These are phyloP conservation scores for Populus hybrid DNA, from an alignment of 441 rosid species.

Conservation along the genomic window DNA sequence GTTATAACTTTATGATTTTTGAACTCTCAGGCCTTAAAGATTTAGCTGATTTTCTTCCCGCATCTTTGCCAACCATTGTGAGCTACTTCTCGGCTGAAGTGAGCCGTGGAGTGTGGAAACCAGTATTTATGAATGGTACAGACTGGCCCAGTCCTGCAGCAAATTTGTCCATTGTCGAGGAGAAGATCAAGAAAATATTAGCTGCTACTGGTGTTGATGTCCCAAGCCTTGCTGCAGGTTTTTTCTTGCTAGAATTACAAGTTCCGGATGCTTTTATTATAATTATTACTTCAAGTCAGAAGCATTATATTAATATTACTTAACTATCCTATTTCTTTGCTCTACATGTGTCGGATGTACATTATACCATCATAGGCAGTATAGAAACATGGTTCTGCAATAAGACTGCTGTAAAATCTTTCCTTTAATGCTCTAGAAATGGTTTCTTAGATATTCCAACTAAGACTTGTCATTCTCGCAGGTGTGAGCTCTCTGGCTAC, in stretches of 20 bases:
- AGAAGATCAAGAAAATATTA: slow-evolving; percentile 82
- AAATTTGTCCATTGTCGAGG: slow-evolving; percentile 80
- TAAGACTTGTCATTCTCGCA: slow-evolving; percentile 34
- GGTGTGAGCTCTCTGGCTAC: slow-evolving; percentile 88
- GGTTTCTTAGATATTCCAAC: slow-evolving; percentile 10
- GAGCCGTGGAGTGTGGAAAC: slow-evolving; percentile 97
- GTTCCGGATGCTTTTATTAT: neutral
- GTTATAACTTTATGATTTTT: slow-evolving; percentile 16
- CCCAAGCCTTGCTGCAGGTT: slow-evolving; percentile 86
- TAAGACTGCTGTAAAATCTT: neutral
- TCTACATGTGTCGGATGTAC: neutral
- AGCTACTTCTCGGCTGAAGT: slow-evolving; percentile 98
- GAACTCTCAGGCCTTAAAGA: slow-evolving; percentile 80
- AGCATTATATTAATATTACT: neutral
- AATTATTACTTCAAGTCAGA: neutral
- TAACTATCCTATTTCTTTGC: neutral
- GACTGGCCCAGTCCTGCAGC: slow-evolving; percentile 99
- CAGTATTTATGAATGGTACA: slow-evolving; percentile 28
- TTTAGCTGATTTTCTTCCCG: slow-evolving; percentile 94
- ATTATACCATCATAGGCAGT: neutral
- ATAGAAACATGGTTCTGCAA: neutral
- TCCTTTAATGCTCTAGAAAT: neutral
- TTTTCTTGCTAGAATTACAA: neutral
- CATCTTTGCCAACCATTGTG: slow-evolving; percentile 80
- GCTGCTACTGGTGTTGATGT: slow-evolving; percentile 95